Percentiles rank a stretch among this genome's conserved stretches.
phyloP scores from a whole-genome alignment of 2,329 filamentous ascomycete genomes.

The Fusarium haematococcum region DNA sequence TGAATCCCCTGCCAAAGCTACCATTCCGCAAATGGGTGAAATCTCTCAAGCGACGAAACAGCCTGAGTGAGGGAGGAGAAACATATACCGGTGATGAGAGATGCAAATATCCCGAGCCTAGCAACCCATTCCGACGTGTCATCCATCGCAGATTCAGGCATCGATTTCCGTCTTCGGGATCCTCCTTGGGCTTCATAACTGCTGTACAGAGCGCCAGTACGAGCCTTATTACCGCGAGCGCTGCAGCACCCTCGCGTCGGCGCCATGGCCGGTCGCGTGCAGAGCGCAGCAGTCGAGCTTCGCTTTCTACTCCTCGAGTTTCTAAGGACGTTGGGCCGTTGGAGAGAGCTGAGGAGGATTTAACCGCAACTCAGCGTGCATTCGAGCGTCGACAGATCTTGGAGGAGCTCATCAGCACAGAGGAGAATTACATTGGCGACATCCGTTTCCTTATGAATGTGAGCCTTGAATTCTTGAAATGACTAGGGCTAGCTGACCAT shows the following conservation, averaged over 20 bases:
- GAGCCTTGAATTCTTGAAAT: constrained; percentile 45
- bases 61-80: constrained; percentile 47
- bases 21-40: constrained; percentile 82
- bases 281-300: constrained; percentile 72
- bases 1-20: constrained; percentile 36
- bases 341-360: constrained; percentile 70
- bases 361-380: constrained; percentile 76
- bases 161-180: constrained; percentile 74
- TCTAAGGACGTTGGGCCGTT: constrained; percentile 74
- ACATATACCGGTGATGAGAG: constrained; percentile 2
- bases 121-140: constrained; percentile 6
- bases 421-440: constrained; percentile 90
- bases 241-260: constrained; percentile 70
- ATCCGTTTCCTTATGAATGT: constrained; percentile 89
- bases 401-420: constrained; percentile 86
- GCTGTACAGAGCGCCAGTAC: constrained; percentile 84
- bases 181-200: constrained; percentile 84
- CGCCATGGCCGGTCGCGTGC: constrained; percentile 66
- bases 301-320: constrained; percentile 68
- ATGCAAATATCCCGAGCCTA: constrained; percentile 16
- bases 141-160: constrained; percentile 47
- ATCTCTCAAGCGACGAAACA: constrained; percentile 71
- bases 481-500: constrained; percentile 31
- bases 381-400: constrained; percentile 82
- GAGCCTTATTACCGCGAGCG: constrained; percentile 79